These are phyloP conservation scores for Penicillium salamii DNA, from an alignment of 495 filamentous ascomycete genomes.

Conservation along the genomic window DNA sequence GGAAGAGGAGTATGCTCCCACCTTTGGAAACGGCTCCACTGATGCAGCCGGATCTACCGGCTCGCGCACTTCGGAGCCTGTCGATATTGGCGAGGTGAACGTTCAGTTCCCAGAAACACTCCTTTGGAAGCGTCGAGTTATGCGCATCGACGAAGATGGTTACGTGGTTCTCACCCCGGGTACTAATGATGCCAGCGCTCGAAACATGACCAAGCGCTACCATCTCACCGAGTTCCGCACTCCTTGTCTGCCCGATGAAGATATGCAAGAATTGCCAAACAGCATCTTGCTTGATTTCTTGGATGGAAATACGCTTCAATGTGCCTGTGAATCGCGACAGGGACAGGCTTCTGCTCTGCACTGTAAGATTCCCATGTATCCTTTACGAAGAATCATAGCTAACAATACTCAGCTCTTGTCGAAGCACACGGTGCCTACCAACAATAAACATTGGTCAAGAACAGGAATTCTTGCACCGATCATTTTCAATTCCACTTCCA, in stretches of 20 bases:
- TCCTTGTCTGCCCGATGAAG: slow-evolving; percentile 80
- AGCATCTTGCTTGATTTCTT: slow-evolving; percentile 81
- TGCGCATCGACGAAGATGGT: slow-evolving; percentile 74
- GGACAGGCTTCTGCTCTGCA: slow-evolving; percentile 66
- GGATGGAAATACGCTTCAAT: slow-evolving; percentile 79
- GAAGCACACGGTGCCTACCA: slow-evolving; percentile 28
- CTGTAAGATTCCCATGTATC: slow-evolving; percentile 48
- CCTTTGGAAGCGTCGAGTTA: slow-evolving; percentile 84
- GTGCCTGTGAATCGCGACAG: slow-evolving; percentile 75
- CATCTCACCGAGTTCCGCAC: slow-evolving; percentile 76
- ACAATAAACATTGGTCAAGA: slow-evolving; percentile 10
- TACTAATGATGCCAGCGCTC: slow-evolving; percentile 41
- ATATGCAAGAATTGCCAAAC: slow-evolving; percentile 83
- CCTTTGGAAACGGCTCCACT: slow-evolving; percentile 37
- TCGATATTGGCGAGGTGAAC: slow-evolving; percentile 83
- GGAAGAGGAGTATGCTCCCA: slow-evolving; percentile 51
- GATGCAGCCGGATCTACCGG: slow-evolving; percentile 29
- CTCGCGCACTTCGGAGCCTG: slow-evolving; percentile 28
- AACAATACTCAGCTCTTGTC: slow-evolving; percentile 23
- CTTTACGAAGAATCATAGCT: neutral
- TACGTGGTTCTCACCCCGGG: slow-evolving; percentile 69
- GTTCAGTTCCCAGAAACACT: slow-evolving; percentile 91
- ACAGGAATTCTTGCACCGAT: slow-evolving; percentile 9
- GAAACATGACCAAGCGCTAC: slow-evolving; percentile 66
- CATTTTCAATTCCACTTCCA: slow-evolving; percentile 2